phyloP scores from a whole-genome alignment of 2,329 filamentous ascomycete genomes.

The Verticillium alfalfae region DNA sequence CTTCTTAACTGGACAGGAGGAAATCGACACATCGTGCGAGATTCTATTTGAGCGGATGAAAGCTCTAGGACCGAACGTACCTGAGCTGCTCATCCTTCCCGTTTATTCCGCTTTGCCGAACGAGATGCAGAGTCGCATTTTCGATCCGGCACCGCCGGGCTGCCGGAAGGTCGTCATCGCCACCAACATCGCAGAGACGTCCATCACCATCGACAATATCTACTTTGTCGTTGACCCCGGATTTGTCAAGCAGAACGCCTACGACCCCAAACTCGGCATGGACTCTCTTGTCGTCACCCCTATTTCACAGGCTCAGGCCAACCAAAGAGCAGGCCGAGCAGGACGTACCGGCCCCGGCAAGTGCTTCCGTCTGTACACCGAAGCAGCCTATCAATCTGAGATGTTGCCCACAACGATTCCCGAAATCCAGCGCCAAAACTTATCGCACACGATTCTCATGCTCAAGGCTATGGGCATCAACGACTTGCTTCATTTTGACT shows the following conservation, averaged over 20 bases:
- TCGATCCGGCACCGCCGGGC: slow-evolving; percentile 84
- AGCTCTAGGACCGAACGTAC: slow-evolving; percentile 81
- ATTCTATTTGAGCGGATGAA: slow-evolving; percentile 96
- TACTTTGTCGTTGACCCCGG: slow-evolving; percentile 97
- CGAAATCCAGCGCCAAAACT: slow-evolving; percentile 91
- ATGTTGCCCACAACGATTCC: slow-evolving; percentile 96
- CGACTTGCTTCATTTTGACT: slow-evolving; percentile 93
- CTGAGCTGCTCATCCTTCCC: slow-evolving; percentile 85
- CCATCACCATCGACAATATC: slow-evolving; percentile 95
- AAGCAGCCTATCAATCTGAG: slow-evolving; percentile 90
- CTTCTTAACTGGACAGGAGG: slow-evolving; percentile 95
- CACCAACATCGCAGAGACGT: slow-evolving; percentile 97
- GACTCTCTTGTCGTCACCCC: slow-evolving; percentile 93
- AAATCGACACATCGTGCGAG: slow-evolving; percentile 93
- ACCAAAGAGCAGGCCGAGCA: slow-evolving; percentile 87
- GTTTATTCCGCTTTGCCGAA: slow-evolving; percentile 93
- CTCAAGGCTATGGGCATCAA: slow-evolving; percentile 99
- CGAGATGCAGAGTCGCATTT: slow-evolving; percentile 91
- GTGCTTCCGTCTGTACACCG: slow-evolving; percentile 91
- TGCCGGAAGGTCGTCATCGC: slow-evolving; percentile 93
- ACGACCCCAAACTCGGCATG: slow-evolving; percentile 97
- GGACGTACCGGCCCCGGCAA: slow-evolving; percentile 94
- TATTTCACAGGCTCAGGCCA: slow-evolving; percentile 93
- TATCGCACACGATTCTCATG: slow-evolving; percentile 92
- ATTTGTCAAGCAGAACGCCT: slow-evolving; percentile 96